Evolutionary conservation across 2,329 filamentous ascomycete species (phyloP), one percentile per base, ranked within the genome.

Genomic region (Graphilbum ipis-grandicollis): DNA sequence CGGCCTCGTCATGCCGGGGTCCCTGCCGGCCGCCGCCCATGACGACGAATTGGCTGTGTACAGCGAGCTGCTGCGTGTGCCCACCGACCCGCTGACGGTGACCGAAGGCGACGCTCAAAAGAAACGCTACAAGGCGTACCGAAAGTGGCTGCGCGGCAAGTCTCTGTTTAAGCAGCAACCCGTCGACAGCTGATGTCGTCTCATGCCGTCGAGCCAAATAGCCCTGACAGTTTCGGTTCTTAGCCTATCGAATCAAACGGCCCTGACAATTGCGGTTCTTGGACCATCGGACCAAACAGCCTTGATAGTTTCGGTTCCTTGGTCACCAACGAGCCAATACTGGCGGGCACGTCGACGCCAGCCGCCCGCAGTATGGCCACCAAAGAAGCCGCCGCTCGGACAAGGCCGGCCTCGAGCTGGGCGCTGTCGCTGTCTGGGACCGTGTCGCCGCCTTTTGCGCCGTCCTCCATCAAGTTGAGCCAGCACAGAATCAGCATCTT

Each of bases 121-220:
- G 68, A 94, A 96, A 66, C 67, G 90, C 47, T 98, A 98, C 56
- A 96, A 93, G 59, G 82, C 86, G 9, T 98, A 98, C 57, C 65
- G 78, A 49, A 92, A 94, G 58, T 98, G 90, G 88, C 63, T 98
- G 51, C 71, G 76, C 43, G 88, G 88, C 15, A 96, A 94, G 62
- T 93, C 84, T 49, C 68, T 96, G 49, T 96, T 96, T 56, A 96
- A 96, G 58, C 86, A 94, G 64, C 74, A 78, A 55, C 73, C 77
- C 33, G 63, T 71, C 36, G 68, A 46, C 22, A 38, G 34, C 9
- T 28, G 14, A n/a, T 7, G 23, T 25, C 12, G 23, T 25, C n/a
- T n/a, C n/a, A n/a, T n/a, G n/a, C n/a, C n/a, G n/a, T n/a, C n/a
- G n/a, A n/a, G n/a, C n/a, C n/a, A n/a, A n/a, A n/a, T n/a, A n/a